phyloP scores from a whole-genome alignment of 78 protist species.

The Protostelium mycophagum region DNA sequence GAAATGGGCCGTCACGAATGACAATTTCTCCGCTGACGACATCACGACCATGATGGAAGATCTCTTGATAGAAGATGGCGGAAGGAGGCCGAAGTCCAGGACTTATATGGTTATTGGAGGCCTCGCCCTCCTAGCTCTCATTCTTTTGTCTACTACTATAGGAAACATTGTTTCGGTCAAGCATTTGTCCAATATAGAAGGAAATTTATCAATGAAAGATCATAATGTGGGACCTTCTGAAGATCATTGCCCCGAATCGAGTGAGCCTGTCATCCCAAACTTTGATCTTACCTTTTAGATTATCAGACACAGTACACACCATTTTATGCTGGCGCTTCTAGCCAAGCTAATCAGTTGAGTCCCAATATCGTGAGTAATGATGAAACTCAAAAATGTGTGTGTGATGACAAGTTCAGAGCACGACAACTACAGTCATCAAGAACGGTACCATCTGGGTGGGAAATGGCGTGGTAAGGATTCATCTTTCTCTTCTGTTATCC shows the following conservation, averaged over 20 bases:
- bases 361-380: background rate
- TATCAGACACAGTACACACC: background rate
- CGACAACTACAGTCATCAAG: background rate
- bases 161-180: background rate
- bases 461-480: background rate
- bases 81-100: background rate
- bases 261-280: background rate
- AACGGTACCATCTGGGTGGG: conserved; percentile 2
- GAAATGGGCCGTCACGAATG: too few relatives aligned
- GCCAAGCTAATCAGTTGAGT: background rate
- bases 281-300: background rate
- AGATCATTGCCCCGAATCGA: background rate
- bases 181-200: background rate
- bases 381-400: background rate
- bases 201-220: background rate
- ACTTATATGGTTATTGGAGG: background rate
- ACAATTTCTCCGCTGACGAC: too few relatives aligned
- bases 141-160: background rate
- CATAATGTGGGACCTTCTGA: background rate
- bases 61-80: background rate
- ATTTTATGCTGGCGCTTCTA: background rate
- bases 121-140: background rate
- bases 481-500: background rate
- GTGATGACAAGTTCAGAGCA: background rate
- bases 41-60: background rate